phyloP scores from a whole-genome alignment of 2,329 filamentous ascomycete genomes.

The Ophiognomonia clavigignenti-juglandacearum region DNA sequence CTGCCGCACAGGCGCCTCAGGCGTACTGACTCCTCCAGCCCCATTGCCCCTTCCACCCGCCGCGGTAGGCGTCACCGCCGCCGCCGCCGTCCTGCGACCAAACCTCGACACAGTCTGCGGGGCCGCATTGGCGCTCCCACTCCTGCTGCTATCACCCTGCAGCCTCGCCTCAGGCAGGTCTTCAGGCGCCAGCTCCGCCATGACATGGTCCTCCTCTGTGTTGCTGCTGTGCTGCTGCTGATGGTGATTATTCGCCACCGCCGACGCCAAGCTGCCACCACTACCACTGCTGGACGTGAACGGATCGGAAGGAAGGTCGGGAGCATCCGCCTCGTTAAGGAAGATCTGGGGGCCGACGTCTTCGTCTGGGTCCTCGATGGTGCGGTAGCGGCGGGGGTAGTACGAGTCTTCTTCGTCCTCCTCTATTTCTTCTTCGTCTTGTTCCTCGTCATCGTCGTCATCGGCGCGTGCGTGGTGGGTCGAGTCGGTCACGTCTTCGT shows the following conservation, averaged over 20 bases:
- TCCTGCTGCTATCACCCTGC: slow-evolving; percentile 5
- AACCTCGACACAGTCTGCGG: neutral
- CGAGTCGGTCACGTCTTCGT: slow-evolving; percentile 18
- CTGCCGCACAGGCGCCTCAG: slow-evolving; percentile 19
- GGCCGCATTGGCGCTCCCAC: too few relatives aligned
- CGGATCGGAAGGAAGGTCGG: too few relatives aligned
- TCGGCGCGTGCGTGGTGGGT: too few relatives aligned
- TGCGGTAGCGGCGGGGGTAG: slow-evolving; percentile 11
- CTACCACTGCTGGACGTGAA: too few relatives aligned
- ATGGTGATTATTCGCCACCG: neutral
- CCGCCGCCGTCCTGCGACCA: neutral
- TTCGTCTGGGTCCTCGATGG: slow-evolving; percentile 6
- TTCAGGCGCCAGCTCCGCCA: slow-evolving; percentile 1
- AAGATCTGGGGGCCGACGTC: slow-evolving; percentile 10
- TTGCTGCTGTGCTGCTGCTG: neutral
- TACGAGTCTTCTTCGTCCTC: slow-evolving; percentile 12
- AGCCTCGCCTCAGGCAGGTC: slow-evolving; percentile 8
- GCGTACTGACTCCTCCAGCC: slow-evolving; percentile 16
- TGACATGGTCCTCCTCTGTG: slow-evolving; percentile 9
- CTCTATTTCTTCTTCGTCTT: slow-evolving; percentile 1
- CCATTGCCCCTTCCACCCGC: neutral
- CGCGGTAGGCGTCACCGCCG: slow-evolving; percentile 13
- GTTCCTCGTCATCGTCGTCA: neutral
- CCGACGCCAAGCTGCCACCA: too few relatives aligned
- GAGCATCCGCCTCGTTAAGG: slow-evolving; percentile 14